These are phyloP conservation scores for Phialocephala sp. DNA, from an alignment of 2,329 filamentous ascomycete species.

Conservation along the genomic window DNA sequence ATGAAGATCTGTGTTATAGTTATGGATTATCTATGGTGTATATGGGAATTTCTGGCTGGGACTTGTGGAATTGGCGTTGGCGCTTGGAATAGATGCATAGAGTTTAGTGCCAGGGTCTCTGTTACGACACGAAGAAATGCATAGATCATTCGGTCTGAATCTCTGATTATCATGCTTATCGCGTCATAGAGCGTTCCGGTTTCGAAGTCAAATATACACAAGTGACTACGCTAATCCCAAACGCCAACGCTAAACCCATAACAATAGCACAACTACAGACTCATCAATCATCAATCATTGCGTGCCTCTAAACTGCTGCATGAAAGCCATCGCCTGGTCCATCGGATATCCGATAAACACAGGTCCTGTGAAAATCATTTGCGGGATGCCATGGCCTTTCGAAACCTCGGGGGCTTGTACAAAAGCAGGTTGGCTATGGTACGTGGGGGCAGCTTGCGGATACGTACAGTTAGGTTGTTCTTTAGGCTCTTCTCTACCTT, in stretches of 20 bases:
- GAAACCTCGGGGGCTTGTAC: constrained; percentile 51
- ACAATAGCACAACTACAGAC: constrained; percentile 4
- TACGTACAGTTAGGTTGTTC: constrained; percentile 46
- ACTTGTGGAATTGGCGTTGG: neutral
- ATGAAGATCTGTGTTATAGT: neutral
- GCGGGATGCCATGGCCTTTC: constrained; percentile 49
- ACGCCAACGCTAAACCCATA: constrained; percentile 22
- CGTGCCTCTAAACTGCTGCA: constrained; percentile 55
- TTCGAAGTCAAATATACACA: neutral
- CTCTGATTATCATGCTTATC: neutral
- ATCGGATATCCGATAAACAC: constrained; percentile 92
- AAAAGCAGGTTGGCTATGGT: constrained; percentile 55
- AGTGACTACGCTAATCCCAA: constrained; percentile 7
- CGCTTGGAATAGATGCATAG: constrained; percentile 16
- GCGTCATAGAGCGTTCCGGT: neutral
- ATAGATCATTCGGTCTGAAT: constrained; percentile 1
- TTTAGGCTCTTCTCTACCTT: constrained; percentile 14
- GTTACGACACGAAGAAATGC: neutral
- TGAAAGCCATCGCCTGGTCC: constrained; percentile 78
- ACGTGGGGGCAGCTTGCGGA: constrained; percentile 39
- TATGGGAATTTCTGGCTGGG: constrained; percentile 2
- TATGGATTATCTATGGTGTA: neutral
- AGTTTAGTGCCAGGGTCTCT: neutral
- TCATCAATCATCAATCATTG: constrained; percentile 26
- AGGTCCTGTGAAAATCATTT: constrained; percentile 89